Evolutionary conservation across 1,139 yeast species (phyloP), one percentile per base, ranked within the genome.

Genomic region (Zhuliangozyma blackwelliae): DNA sequence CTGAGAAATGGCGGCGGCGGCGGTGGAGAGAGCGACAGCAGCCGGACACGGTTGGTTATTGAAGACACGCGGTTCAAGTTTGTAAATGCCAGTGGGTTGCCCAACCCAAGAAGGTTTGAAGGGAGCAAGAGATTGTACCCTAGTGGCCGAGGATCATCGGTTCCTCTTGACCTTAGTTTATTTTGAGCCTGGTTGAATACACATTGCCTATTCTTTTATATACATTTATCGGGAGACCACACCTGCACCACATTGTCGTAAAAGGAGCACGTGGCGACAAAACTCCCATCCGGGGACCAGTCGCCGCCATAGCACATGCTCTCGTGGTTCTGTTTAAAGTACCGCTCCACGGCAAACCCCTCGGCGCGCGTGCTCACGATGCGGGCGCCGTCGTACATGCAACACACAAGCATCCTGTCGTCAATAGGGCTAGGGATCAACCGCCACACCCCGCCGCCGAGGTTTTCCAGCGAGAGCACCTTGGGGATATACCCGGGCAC

Each of bases 291-390:
- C 1, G 55, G 55, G 9, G 74, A 63, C 96, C 97, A 89, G 53
- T 86, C 96, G 5, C 95, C 96, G 0, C 97, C 97, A 52, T 92
- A 92, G 37, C 92, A 89, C 88, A 92, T 92, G 47, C 96, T 87
- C 33, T 79, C 82, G 55, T 92, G 97, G 20, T 83, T 85, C 23
- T 74, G 75, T 45, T 81, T 82, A 54, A 81, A 76, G 43, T 71
- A 74, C 20, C 67, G 59, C 4, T 56, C 51, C 1, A 82, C 76
- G 9, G 63, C 59, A 10, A 75, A 69, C n/a, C 55, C 53, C 4
- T 46, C 54, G 19, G 59, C 61, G 5, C 53, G 52, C 1, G 22
- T 22, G 5, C 40, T 48, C 5, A 65, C 58, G 2, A 89, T 65
- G 39, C 90, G 68, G 1, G 96, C 96, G 10, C 98, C 98, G 49